Evolutionary conservation across 371 early-diverging fungal species (phyloP).

Genomic region (Basidiobolus meristosporus): DNA sequence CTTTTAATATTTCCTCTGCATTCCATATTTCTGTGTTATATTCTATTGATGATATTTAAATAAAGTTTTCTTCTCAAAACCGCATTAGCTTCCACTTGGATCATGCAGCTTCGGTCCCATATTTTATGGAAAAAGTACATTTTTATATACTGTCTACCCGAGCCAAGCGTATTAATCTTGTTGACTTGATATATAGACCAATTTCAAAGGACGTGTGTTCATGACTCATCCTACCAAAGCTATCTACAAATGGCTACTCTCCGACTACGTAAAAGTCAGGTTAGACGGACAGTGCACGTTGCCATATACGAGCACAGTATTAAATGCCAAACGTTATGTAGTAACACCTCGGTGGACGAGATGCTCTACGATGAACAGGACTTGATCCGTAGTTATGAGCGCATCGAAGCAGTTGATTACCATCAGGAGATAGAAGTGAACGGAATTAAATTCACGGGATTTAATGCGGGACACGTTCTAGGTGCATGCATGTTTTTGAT

Average conservation of each 20-base stretch:
- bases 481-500: conserved; percentile 99
- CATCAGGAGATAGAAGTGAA: conserved; percentile 94
- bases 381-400: conserved; percentile 74
- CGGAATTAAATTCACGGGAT: conserved; percentile 92
- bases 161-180: not conserved
- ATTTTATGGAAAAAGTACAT: conserved; percentile 86
- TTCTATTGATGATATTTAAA: not conserved
- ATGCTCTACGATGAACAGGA: conserved; percentile 94
- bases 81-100: conserved; percentile 90
- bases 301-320: no score
- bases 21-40: not conserved
- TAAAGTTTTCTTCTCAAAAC: not conserved
- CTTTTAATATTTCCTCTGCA: not conserved
- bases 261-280: conserved; percentile 94
- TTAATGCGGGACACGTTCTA: conserved; percentile 98
- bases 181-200: conserved; percentile 38
- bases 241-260: conserved; percentile 95
- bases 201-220: conserved; percentile 95
- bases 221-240: conserved; percentile 99
- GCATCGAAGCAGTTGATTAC: conserved; percentile 95
- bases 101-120: conserved; percentile 99
- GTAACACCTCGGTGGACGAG: conserved; percentile 72
- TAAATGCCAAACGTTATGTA: conserved; percentile 5
- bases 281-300: no score
- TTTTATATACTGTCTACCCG: not conserved